phyloP scores from a whole-genome alignment of 257 asterid species.

The Fraxinus anomala region DNA sequence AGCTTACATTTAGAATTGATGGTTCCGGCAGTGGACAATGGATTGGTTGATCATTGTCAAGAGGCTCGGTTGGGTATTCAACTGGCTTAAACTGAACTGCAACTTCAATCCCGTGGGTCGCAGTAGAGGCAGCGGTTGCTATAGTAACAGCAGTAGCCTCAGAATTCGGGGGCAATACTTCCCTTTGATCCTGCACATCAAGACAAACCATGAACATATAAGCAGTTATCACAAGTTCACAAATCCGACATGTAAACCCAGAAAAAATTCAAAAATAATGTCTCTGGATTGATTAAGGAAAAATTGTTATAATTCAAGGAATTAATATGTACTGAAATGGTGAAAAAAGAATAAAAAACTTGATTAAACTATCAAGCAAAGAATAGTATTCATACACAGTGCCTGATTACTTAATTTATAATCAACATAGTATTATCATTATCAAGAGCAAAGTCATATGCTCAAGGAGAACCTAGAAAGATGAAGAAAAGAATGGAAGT shows the following conservation, averaged over 20 bases:
- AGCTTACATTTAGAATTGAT: conserved; percentile 78
- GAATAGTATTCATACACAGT: background rate
- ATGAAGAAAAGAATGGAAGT: background rate
- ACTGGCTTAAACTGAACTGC: conserved; percentile 79
- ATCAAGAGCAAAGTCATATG: background rate
- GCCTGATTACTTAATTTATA: background rate
- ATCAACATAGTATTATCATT: background rate
- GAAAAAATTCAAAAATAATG: background rate
- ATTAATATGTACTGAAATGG: background rate
- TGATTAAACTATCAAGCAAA: background rate
- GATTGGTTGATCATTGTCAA: conserved; percentile 71
- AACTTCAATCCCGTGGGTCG: conserved; percentile 65
- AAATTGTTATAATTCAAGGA: background rate
- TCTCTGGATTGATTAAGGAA: background rate
- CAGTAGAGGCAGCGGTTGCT: conserved; percentile 46
- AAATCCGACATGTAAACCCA: background rate
- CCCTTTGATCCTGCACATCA: conserved; percentile 58
- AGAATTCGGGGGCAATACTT: conserved; percentile 48
- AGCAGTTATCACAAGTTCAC: conserved; percentile 4
- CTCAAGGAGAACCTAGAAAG: background rate
- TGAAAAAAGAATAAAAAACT: background rate
- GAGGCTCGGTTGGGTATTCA: conserved; percentile 78
- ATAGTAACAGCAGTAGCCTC: conserved; percentile 46
- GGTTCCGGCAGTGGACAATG: conserved; percentile 93
- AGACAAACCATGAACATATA: conserved; percentile 15